Percentiles rank a stretch among this genome's conserved stretches.
Conservation (phyloP, 495 filamentous ascomycete genomes). For the Aspergillus steynii region DNA sequence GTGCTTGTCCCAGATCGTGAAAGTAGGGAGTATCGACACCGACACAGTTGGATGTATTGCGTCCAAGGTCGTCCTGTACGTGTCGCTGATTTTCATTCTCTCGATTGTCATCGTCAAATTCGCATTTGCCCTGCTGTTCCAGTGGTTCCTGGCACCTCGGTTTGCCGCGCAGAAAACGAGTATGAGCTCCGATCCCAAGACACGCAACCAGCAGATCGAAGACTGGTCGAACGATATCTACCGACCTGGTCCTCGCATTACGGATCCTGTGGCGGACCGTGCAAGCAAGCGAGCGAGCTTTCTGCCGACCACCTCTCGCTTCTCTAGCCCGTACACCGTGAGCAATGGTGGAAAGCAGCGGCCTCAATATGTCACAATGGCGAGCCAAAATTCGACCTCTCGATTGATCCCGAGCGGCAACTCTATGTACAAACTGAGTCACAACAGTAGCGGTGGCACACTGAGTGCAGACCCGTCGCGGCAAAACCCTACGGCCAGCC, state of each 20-base stretch:
- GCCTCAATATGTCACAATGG: conserved; percentile 85
- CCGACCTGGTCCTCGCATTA: conserved; percentile 76
- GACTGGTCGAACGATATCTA: conserved; percentile 99
- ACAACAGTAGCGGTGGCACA: conserved; percentile 66
- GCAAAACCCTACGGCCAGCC: conserved; percentile 42
- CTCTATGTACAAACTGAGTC: conserved; percentile 68
- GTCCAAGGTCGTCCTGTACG: conserved; percentile 93
- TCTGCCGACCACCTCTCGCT: conserved; percentile 85
- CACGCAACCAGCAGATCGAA: conserved; percentile 91
- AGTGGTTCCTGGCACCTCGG: conserved; percentile 87
- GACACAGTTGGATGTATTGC: conserved; percentile 97
- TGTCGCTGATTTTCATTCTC: conserved; percentile 90
- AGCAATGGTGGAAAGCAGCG: conserved; percentile 53
- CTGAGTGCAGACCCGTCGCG: conserved; percentile 47
- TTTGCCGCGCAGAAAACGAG: conserved; percentile 79
- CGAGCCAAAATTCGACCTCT: conserved; percentile 81
- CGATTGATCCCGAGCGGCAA: conserved; percentile 64
- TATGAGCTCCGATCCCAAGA: conserved; percentile 65
- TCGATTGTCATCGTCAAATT: conserved; percentile 88
- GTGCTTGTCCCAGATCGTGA: conserved; percentile 89
- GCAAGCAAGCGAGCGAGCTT: conserved; percentile 77
- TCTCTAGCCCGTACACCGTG: conserved; percentile 88
- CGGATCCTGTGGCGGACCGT: conserved; percentile 68
- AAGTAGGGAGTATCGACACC: conserved; percentile 93
- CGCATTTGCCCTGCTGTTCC: conserved; percentile 83